Base-by-base conservation (phyloP, 805 yeast genomes). In the Kodamaea nitidulidarum region DNA sequence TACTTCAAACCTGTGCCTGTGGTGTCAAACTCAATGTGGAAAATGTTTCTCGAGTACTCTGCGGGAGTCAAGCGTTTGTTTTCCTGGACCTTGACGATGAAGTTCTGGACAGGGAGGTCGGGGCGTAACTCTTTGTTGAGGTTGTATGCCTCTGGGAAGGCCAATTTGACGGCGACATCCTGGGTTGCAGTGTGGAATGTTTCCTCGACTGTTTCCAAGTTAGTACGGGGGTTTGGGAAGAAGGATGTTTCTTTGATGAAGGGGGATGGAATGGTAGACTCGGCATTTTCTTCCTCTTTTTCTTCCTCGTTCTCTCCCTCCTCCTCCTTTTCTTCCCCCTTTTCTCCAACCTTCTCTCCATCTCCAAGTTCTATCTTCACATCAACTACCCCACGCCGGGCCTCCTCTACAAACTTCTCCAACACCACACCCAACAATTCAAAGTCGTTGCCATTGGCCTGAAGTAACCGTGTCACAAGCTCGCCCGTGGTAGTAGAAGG, bases 21-120 rank as follows among this genome's bases (percentile, higher is more conserved):
- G 56, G 82, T 77, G 59, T 91, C 98, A 50, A 91, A 88, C 67
- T 91, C 98, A 51, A 91, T 84, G 58, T 91, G 96, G 87, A 91
- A 91, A 53, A 91, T 90, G 65, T 91, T 85, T 70, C 98, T 86
- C 46, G 86, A 87, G 64, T 91, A 91, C 53, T 86, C 90, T 26
- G 54, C 56, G 4, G 98, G 97, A 14, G 98, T 91, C 46, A 91
- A 83, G 54, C 98, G 79, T 68, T 80, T 83, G 72, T 90, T 90
- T 58, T 85, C 93, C 62, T 88, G 84, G 39, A 91, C 97, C 61
- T 83, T 87, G 41, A 88, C 95, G 36, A 88, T 75, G 55, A 80
- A 88, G 67, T 85, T 88, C 58, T 82, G 71, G 36, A 84, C 83
- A 15, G 96, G 88, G 46, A 87, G 70, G 52, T 91, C 98, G 18